Evolutionary conservation across 2,329 filamentous ascomycete species (phyloP).

Genomic region (Domatiomyces catenatus): DNA sequence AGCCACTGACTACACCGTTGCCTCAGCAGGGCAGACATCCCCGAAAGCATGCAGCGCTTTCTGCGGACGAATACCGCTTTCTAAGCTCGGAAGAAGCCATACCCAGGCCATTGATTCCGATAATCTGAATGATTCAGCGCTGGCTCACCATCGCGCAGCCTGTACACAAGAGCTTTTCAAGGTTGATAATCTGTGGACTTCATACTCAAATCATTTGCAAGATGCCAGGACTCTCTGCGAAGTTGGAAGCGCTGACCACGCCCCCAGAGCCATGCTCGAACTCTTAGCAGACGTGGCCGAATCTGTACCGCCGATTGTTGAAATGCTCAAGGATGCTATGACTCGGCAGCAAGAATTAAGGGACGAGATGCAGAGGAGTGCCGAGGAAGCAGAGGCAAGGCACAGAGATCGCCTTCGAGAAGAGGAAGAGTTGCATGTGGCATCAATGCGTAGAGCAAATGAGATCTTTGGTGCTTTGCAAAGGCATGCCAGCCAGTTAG

Average conservation of each 20-base stretch:
- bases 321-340: not conserved
- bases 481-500: not conserved
- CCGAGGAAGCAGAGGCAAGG: not conserved
- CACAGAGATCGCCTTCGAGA: not conserved
- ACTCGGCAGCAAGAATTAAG: not conserved
- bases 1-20: not conserved
- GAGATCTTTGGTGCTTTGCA: not conserved
- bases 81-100: not conserved
- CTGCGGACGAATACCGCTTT: not conserved
- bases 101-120: not conserved
- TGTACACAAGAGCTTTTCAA: conserved; percentile 1
- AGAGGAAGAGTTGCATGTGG: not conserved
- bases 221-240: conserved; percentile 2
- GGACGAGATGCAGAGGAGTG: not conserved
- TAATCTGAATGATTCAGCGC: not conserved
- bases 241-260: not conserved
- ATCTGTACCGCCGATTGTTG: not conserved
- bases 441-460: not conserved
- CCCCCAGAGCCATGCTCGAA: not conserved
- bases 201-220: conserved; percentile 1
- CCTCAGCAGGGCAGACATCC: not conserved
- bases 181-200: conserved; percentile 1
- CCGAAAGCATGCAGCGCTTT: not conserved
- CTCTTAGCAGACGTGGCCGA: not conserved
- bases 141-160: not conserved